Evolutionary conservation across 2,329 filamentous ascomycete genomes (phyloP), one percentile per base, ranked within the genome.

Genomic region (Fusarium sororula): DNA sequence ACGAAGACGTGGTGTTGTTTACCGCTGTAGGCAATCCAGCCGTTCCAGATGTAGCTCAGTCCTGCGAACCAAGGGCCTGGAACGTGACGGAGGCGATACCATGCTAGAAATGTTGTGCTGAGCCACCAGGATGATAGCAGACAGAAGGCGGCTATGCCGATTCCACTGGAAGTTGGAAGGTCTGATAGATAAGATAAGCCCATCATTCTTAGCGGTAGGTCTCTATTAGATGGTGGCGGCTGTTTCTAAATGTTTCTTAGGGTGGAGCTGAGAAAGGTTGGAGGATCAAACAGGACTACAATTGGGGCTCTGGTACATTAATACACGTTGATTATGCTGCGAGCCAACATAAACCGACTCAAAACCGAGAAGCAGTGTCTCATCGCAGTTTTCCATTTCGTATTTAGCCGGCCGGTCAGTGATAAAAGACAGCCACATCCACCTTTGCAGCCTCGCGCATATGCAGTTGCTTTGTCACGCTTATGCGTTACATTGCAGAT

Each of bases 31-130:
- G 39, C 47, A 2, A 30, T 20, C 47, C 47, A 39, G 7, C 47
- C 59, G 28, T 17, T 48, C 63, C 59, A 65, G 11, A 64, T 32
- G 59, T 65, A 65, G 47, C 39, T 65, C 12, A 64, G 51, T 5
- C 59, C 26, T 13, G 63, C 47, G 12, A 35, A 8, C 45, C 47
- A 65, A 13, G 59, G 63, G 1, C 63, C 63, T 20, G 63, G 63
- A 8, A 65, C 30, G n/a, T 65, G 59, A 2, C n/a, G 39, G 7
- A 64, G 45, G 8, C 63, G 63, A 10, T 54, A 44, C 59, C 60
- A 65, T 22, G 47, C 4, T 14, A 54, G 6, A 7, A 55, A 12
- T 2, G 39, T 18, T 10, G 32, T 32, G 5, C 5, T 4, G 6
- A 65, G 6, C 26, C 32, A 64, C 63, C 63, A 65, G 15, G 14